phyloP scores from a whole-genome alignment of 1,284 basidiomycete genomes.

The Termitomyces sp. region DNA sequence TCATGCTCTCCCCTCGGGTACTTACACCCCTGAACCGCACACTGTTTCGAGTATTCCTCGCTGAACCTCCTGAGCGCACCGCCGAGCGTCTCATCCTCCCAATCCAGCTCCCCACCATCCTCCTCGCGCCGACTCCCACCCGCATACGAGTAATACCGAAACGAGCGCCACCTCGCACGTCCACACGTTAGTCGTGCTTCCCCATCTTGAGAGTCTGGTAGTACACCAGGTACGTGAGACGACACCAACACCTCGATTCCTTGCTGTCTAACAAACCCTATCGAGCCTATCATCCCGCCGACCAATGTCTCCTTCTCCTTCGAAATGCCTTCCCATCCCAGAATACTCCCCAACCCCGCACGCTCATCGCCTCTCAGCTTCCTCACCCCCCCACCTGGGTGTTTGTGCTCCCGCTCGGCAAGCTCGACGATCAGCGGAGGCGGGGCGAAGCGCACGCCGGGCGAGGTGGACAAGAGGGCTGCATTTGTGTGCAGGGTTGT shows the following conservation, averaged over 20 bases:
- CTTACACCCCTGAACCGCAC: conserved; percentile 38
- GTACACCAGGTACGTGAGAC: conserved; percentile 33
- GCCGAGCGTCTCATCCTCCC: conserved; percentile 42
- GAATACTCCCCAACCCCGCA: conserved; percentile 43
- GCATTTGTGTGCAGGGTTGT: conserved; percentile 36
- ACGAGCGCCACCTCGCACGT: conserved; percentile 44
- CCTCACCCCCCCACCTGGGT: conserved; percentile 26
- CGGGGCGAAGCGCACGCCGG: conserved; percentile 40
- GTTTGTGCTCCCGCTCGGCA: conserved; percentile 40
- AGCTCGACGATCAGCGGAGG: conserved; percentile 46
- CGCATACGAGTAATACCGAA: conserved; percentile 39
- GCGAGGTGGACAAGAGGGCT: conserved; percentile 47
- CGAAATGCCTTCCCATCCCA: conserved; percentile 49
- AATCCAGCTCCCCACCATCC: not conserved
- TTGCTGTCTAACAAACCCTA: conserved; percentile 58
- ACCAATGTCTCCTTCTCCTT: conserved; percentile 28
- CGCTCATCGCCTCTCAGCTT: conserved; percentile 52
- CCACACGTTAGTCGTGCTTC: conserved; percentile 25
- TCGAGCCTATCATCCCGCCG: conserved; percentile 44
- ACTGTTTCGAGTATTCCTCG: conserved; percentile 31
- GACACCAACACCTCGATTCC: conserved; percentile 51
- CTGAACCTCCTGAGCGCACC: conserved; percentile 35
- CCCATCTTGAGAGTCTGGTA: not conserved
- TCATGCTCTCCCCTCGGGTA: conserved; percentile 44
- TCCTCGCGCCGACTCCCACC: conserved; percentile 11